Evolutionary conservation across 1,284 basidiomycete genomes (phyloP).

Genomic region (Sporisorium graminicola): DNA sequence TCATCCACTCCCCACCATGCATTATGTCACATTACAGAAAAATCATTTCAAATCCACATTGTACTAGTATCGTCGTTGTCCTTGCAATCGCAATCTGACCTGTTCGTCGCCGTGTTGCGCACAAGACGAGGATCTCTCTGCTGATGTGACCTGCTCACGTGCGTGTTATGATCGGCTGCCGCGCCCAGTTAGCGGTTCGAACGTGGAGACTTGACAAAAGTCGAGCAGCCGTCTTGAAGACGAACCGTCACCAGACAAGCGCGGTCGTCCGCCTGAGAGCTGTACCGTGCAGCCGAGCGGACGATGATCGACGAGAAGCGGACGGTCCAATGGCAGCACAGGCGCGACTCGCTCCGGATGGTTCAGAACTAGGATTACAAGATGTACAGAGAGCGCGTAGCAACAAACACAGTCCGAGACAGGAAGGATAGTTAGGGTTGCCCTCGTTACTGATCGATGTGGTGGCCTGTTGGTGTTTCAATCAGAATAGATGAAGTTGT

Average conservation of each 20-base stretch:
- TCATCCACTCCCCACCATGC: neutral
- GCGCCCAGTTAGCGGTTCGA: neutral
- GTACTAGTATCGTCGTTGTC: slow-evolving; percentile 41
- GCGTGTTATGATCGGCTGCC: neutral
- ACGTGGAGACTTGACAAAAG: too few species aligned
- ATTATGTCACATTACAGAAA: slow-evolving; percentile 37
- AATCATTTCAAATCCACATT: slow-evolving; percentile 22
- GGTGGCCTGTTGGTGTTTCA: slow-evolving; percentile 1
- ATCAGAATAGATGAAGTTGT: slow-evolving; percentile 70
- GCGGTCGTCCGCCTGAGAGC: too few species aligned
- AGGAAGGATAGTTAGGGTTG: neutral
- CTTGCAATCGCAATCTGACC: slow-evolving; percentile 11
- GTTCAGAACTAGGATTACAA: slow-evolving; percentile 23
- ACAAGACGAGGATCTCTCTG: neutral
- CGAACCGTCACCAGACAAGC: too few species aligned
- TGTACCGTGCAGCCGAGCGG: too few species aligned
- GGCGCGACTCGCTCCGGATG: neutral
- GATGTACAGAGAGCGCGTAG: neutral
- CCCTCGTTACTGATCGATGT: neutral
- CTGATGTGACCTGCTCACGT: neutral
- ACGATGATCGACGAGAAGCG: neutral
- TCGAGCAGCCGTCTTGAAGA: too few species aligned
- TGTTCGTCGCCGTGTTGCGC: slow-evolving; percentile 14
- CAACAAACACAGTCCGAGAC: neutral
- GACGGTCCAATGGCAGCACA: neutral